phyloP scores from a whole-genome alignment of 352 stramenopile species.

The Globisporangium cederbergense region DNA sequence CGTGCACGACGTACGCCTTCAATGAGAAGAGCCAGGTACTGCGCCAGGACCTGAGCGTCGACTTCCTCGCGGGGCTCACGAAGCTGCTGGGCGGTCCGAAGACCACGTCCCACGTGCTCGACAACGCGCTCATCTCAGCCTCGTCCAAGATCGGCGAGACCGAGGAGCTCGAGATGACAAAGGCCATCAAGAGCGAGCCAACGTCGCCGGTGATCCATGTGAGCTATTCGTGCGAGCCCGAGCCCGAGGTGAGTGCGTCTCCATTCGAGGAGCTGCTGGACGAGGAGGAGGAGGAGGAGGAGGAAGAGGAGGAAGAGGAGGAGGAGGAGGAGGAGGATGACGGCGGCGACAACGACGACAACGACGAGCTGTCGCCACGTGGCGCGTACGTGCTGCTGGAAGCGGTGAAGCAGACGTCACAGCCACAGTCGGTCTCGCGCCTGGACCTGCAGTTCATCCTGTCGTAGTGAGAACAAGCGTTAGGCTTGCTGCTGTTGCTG shows the following conservation, averaged over 20 bases:
- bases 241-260: constrained; percentile 5
- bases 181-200: background rate
- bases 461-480: constrained; percentile 14
- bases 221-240: background rate
- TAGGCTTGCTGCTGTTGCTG: background rate
- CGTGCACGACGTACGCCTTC: constrained; percentile 54
- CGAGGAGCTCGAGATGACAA: background rate
- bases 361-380: constrained; percentile 8
- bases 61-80: constrained; percentile 53
- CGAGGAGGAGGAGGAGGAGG: constrained; percentile 5
- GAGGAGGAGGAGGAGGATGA: constrained; percentile 4
- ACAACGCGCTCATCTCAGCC: constrained; percentile 33
- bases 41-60: constrained; percentile 47
- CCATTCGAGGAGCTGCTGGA: constrained; percentile 19
- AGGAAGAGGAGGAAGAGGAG: constrained; percentile 2
- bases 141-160: constrained; percentile 18
- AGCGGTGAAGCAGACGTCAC: background rate
- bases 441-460: constrained; percentile 20
- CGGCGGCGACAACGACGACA: background rate
- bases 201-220: background rate
- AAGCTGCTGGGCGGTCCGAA: constrained; percentile 25
- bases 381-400: background rate
- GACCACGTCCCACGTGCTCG: constrained; percentile 29
- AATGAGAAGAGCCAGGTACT: constrained; percentile 45
- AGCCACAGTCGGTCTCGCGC: constrained; percentile 1